A percentile compares a stretch with the other conserved stretches of the same genome.
Conservation (phyloP, 2,329 filamentous ascomycete species). For the Cordyceps farinosa region DNA sequence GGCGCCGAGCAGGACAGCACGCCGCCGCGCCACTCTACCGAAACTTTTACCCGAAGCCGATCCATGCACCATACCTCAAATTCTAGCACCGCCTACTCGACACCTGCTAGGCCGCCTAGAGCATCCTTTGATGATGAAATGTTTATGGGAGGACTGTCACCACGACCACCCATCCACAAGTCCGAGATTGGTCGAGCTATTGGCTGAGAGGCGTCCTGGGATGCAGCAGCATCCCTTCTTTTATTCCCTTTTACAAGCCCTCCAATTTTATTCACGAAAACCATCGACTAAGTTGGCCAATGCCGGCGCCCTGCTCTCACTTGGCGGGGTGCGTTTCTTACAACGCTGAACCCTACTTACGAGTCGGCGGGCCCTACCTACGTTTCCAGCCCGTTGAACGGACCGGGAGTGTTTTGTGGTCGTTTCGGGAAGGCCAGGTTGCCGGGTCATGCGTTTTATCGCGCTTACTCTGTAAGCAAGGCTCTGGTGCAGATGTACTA, state of each 20-base stretch:
- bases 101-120: constrained; percentile 41
- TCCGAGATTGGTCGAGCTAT: constrained; percentile 53
- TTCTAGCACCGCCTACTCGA: constrained; percentile 34
- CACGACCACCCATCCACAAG: constrained; percentile 44
- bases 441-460: not conserved
- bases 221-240: not conserved
- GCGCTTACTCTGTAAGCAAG: not conserved
- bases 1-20: constrained; percentile 33
- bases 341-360: not conserved
- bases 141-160: constrained; percentile 44
- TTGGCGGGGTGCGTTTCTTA: not conserved
- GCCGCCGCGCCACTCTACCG: constrained; percentile 32
- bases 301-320: not conserved
- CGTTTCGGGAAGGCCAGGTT: not conserved
- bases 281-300: not conserved
- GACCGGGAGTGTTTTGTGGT: not conserved
- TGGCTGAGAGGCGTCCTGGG: constrained; percentile 38
- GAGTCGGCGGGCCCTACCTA: not conserved
- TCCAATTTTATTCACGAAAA: not conserved
- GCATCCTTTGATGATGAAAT: constrained; percentile 46
- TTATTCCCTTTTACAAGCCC: constrained; percentile 12
- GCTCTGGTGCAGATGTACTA: constrained; percentile 9
- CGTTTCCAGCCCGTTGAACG: not conserved
- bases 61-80: constrained; percentile 20
- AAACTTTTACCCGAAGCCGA: constrained; percentile 24